Percentiles rank a stretch among this genome's conserved stretches.
Evolutionary conservation across 805 yeast genomes (phyloP).

Genomic region (Wickerhamomyces bisporus): DNA sequence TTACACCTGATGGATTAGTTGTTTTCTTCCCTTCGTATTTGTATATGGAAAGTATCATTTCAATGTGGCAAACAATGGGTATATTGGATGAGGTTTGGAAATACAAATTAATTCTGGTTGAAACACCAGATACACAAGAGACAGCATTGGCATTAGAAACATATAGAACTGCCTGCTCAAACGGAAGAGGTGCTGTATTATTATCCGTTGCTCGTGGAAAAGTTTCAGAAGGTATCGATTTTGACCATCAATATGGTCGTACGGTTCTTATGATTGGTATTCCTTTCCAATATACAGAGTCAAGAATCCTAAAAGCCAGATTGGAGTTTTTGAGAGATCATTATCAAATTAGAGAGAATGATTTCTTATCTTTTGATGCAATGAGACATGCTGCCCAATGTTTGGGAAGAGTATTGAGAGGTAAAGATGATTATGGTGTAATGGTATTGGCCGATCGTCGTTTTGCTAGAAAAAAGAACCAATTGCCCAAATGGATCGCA

Average conservation of each 20-base stretch:
- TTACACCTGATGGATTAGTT: slow-evolving; percentile 97
- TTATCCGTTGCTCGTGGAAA: slow-evolving; percentile 98
- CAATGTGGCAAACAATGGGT: slow-evolving; percentile 99
- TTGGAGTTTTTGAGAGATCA: slow-evolving; percentile 90
- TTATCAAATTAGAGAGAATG: slow-evolving; percentile 88
- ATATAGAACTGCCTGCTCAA: slow-evolving; percentile 91
- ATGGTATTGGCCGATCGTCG: slow-evolving; percentile 97
- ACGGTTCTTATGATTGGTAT: slow-evolving; percentile 98
- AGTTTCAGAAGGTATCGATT: slow-evolving; percentile 98
- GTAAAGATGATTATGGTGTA: slow-evolving; percentile 97
- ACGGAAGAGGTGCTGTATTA: slow-evolving; percentile 96
- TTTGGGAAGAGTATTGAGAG: slow-evolving; percentile 93
- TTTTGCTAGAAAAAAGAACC: slow-evolving; percentile 78
- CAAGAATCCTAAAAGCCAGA: slow-evolving; percentile 91
- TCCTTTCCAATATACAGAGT: slow-evolving; percentile 98
- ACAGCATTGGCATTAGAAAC: slow-evolving; percentile 94
- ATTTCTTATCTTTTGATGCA: slow-evolving; percentile 94
- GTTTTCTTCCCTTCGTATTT: slow-evolving; percentile 96
- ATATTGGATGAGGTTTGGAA: slow-evolving; percentile 98
- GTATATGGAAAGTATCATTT: slow-evolving; percentile 96
- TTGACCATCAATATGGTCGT: slow-evolving; percentile 96
- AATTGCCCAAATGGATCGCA: slow-evolving; percentile 95
- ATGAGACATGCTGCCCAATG: slow-evolving; percentile 99
- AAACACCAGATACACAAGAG: slow-evolving; percentile 99
- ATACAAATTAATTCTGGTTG: slow-evolving; percentile 88